phyloP scores from a whole-genome alignment of 2,329 filamentous ascomycete species.

The Chaetomium sp. region DNA sequence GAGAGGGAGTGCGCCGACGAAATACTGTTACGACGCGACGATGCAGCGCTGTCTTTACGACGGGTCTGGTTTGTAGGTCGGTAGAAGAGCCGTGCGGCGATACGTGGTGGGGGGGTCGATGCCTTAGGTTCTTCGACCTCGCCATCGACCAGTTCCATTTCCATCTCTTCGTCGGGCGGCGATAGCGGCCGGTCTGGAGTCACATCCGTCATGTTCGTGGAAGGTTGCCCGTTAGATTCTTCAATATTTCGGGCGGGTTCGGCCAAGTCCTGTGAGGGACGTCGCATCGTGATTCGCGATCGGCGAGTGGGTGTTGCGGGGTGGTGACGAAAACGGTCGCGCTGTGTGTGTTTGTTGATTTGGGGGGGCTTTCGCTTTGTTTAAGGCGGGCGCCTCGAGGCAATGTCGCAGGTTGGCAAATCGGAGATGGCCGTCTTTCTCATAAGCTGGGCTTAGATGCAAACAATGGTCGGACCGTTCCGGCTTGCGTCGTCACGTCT shows the following conservation, averaged over 20 bases:
- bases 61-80: conserved; percentile 54
- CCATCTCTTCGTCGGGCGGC: conserved; percentile 23
- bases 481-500: no score
- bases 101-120: conserved; percentile 64
- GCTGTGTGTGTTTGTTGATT: not conserved
- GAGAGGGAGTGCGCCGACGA: conserved; percentile 68
- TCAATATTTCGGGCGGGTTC: conserved; percentile 28
- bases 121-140: conserved; percentile 29
- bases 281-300: conserved; percentile 23
- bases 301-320: no score
- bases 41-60: conserved; percentile 69
- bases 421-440: conserved; percentile 3
- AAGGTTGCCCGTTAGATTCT: conserved; percentile 25
- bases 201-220: conserved; percentile 19
- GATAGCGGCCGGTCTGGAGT: conserved; percentile 20
- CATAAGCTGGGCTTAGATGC: conserved; percentile 5
- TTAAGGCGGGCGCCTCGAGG: conserved; percentile 8
- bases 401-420: conserved; percentile 5
- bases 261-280: conserved; percentile 26
- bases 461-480: not conserved
- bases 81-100: conserved; percentile 69
- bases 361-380: not conserved
- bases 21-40: conserved; percentile 72
- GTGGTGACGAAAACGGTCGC: not conserved
- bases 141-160: conserved; percentile 21